Base-by-base conservation (phyloP, 23 red algal species). In the Agarophyton chilense region DNA sequence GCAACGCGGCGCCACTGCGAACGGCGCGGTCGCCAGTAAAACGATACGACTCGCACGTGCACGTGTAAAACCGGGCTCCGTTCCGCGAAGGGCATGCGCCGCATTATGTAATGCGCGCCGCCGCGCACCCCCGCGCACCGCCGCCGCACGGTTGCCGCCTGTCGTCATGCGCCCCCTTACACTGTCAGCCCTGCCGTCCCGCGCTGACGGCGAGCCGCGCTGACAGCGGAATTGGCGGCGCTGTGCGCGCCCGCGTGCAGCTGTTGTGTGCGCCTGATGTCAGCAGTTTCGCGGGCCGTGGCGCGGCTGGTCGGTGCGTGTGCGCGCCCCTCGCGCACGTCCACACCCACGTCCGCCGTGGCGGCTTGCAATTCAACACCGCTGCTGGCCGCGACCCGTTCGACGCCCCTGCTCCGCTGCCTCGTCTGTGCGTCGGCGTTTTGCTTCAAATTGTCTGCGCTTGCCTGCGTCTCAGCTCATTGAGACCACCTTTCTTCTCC, bases 81-180 rank as follows among this genome's bases (percentile, higher is more conserved):
- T n/a, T n/a, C n/a, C n/a, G 68, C 46, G 68, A 52, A 45, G 68
- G 68, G 68, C 42, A 12, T 12, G 44, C 44, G 44, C 44, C 44
- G 74, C 45, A 58, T 79, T 54, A 58, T 56, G 74, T 54, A 58
- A 79, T 54, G 74, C 50, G 44, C 24, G 17, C 40, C 44, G 62
- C 62, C 42, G 74, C 24, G 17, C 24, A 13, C 18, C 8, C 4
- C 31, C 47, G 47, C 74, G 53, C 33, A 32, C 53, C 33, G 36
- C 55, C 42, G 21, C 29, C 43, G 21, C 8, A 12, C 44, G 44
- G 41, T 45, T 70, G 40, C 64, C 64, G 16, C 14, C 34, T 44
- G 40, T 70, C 35, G 51, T 54, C 64, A 70, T 39, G 34, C 35
- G 5, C 5, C 18, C n/a, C n/a, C n/a, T 74, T 49, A 74, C 41